A percentile compares a stretch with the other conserved stretches of the same genome.
Conservation (phyloP, 805 yeast genomes). For the Isabelozyma pseudorhagii region DNA sequence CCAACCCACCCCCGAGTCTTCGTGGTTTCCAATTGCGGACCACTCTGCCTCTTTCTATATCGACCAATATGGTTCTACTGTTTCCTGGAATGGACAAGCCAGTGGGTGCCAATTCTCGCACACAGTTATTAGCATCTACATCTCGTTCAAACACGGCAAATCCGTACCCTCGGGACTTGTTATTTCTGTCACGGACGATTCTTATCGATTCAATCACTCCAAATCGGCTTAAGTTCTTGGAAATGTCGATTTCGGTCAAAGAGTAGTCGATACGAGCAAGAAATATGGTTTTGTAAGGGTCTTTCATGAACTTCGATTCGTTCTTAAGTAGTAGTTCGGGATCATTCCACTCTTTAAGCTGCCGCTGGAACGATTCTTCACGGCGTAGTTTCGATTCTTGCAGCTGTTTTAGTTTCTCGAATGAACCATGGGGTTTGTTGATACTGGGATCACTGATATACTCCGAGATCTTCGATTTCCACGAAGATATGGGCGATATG, state of each 20-base stretch:
- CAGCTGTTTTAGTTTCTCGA: constrained; percentile 17
- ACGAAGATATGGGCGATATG: constrained; percentile 45
- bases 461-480: constrained; percentile 17
- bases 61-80: constrained; percentile 61
- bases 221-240: constrained; percentile 54
- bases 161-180: constrained; percentile 76
- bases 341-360: constrained; percentile 30
- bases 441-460: constrained; percentile 23
- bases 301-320: constrained; percentile 36
- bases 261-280: constrained; percentile 68
- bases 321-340: constrained; percentile 24
- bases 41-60: constrained; percentile 66
- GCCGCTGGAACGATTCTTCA: constrained; percentile 16
- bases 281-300: constrained; percentile 78
- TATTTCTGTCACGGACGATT: constrained; percentile 32
- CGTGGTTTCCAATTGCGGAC: constrained; percentile 69
- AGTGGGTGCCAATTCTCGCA: constrained; percentile 49
- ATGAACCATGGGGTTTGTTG: not conserved
- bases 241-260: constrained; percentile 65
- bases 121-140: constrained; percentile 58
- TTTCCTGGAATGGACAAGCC: constrained; percentile 29
- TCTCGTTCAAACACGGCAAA: constrained; percentile 70
- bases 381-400: constrained; percentile 11
- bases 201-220: constrained; percentile 66
- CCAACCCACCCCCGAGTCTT: constrained; percentile 89